These are phyloP conservation scores for Ustilago sp. DNA, from an alignment of 1,284 basidiomycete species.

Conservation along the genomic window DNA sequence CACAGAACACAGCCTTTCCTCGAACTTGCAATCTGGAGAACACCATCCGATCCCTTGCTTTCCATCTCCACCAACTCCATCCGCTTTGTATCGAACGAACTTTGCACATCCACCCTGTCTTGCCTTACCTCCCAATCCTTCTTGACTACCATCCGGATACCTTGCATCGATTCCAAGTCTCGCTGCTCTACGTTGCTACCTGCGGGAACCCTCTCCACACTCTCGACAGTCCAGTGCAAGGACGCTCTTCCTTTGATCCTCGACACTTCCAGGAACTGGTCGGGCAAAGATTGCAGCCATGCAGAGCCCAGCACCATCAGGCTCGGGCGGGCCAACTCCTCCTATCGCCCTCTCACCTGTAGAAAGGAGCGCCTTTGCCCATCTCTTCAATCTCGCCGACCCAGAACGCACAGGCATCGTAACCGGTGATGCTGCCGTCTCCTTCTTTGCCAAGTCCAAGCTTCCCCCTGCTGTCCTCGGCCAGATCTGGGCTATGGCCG, in stretches of 20 bases:
- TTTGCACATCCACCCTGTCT: background rate
- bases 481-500: conserved; percentile 92
- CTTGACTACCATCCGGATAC: background rate
- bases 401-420: conserved; percentile 62
- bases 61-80: conserved; percentile 2
- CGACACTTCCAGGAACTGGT: background rate
- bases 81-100: background rate
- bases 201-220: background rate
- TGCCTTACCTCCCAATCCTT: background rate
- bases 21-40: background rate
- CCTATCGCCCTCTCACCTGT: conserved; percentile 47
- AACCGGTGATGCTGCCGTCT: conserved; percentile 65
- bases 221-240: background rate
- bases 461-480: conserved; percentile 74
- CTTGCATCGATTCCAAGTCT: background rate
- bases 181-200: background rate
- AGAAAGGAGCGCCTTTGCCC: conserved; percentile 64
- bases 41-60: background rate
- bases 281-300: conserved; percentile 17
- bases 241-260: background rate
- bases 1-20: conserved; percentile 1
- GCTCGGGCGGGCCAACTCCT: conserved; percentile 28
- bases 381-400: conserved; percentile 65
- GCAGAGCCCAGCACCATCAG: conserved; percentile 53
- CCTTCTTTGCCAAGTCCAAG: conserved; percentile 66